Base-by-base conservation (phyloP, 2,329 filamentous ascomycete species). In the Myriosclerotinia duriaeana region DNA sequence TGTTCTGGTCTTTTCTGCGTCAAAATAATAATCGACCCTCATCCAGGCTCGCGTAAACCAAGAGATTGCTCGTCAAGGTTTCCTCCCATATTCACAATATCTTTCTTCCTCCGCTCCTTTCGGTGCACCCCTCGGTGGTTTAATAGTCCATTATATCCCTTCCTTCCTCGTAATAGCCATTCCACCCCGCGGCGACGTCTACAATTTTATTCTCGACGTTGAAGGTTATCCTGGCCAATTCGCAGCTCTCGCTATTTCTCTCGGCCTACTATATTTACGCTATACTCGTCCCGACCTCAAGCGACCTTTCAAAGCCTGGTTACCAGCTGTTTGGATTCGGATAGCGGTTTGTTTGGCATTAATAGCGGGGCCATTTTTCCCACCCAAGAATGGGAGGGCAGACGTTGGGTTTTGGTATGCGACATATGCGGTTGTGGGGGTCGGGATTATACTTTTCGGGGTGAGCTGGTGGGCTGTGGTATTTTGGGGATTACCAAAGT, bases 401-500 rank as follows among this genome's bases (percentile, higher is more conserved):
- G 73, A 77, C 7, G 79, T 78, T n/a, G 79, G 79, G 1, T 71
- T 85, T 48, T 85, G 82, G 69, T 84, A 84, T 67, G 84, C 82
- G 2, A 83, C 80, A 8, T 85, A 85, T 72, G 83, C 83, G 1
- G 77, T 85, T 59, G 82, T 85, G 7, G 83, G 83, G 4, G 77
- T 81, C 12, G 78, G 79, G 26, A 81, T 85, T 65, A 78, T 90
- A 44, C 44, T 82, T 0, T 83, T 86, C 58, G 87, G 84, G 0
- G 73, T 88, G 0, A 1, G 85, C 0, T 92, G 92, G 74, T 92
- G 89, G 90, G 87, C 85, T 69, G 68, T 89, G 1, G 89, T 86
- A 84, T 87, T 87, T 0, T 79, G 85, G 3, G 69, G 85, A 0
- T 74, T 91, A 34, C 89, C 90, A 1, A 78, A 77, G 53, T 83